phyloP scores from a whole-genome alignment of 1,284 basidiomycete genomes.

The Apiotrichum gracile region DNA sequence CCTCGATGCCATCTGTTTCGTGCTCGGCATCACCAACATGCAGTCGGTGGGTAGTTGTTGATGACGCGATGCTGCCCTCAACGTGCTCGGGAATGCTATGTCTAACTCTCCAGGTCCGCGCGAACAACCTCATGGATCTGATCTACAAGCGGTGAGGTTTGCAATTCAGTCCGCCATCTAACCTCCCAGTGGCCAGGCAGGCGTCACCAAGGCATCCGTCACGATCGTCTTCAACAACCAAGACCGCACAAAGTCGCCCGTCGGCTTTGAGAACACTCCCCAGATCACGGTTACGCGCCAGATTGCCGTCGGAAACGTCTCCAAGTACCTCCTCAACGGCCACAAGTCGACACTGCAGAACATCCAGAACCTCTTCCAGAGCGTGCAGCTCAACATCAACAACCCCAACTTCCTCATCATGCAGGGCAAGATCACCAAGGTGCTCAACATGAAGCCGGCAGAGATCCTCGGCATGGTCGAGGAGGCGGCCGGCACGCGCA shows the following conservation, averaged over 20 bases:
- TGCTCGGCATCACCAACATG: slow-evolving; percentile 94
- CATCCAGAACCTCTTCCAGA: slow-evolving; percentile 91
- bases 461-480: slow-evolving; percentile 99
- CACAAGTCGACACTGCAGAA: slow-evolving; percentile 86
- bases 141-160: slow-evolving; percentile 54
- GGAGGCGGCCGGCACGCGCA: slow-evolving; percentile 95
- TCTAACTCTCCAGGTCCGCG: slow-evolving; percentile 65
- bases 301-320: slow-evolving; percentile 87
- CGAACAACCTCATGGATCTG: slow-evolving; percentile 91
- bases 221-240: slow-evolving; percentile 99
- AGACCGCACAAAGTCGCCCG: slow-evolving; percentile 78
- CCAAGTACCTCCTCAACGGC: slow-evolving; percentile 96
- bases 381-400: slow-evolving; percentile 98
- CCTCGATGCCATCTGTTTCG: slow-evolving; percentile 94
- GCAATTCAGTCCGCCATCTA: background rate
- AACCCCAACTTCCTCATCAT: slow-evolving; percentile 99
- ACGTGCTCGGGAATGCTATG: background rate
- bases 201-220: slow-evolving; percentile 93
- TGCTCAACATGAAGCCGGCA: slow-evolving; percentile 96
- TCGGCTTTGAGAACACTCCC: slow-evolving; percentile 72
- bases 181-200: slow-evolving; percentile 77
- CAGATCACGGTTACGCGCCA: slow-evolving; percentile 94
- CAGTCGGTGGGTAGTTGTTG: slow-evolving; percentile 57
- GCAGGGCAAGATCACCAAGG: slow-evolving; percentile 95
- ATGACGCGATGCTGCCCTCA: background rate